Evolutionary conservation across 805 yeast genomes (phyloP), one percentile per base, ranked within the genome.

Genomic region (Monosporozyma siamensis): DNA sequence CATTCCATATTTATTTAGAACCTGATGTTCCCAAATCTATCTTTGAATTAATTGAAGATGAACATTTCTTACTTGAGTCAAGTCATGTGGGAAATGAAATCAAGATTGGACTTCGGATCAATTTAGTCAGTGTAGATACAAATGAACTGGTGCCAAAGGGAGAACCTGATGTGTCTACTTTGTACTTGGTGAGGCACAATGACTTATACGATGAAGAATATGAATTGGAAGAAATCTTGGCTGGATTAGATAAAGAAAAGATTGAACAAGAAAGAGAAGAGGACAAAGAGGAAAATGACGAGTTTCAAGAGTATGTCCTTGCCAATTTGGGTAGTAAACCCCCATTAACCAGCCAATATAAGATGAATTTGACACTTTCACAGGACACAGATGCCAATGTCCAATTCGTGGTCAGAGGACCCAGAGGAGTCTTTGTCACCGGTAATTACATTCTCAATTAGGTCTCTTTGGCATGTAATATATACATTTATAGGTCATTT

Each of bases 391-490:
- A 78, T 55, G 97, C 89, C 68, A 92, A 86, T 61, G 84, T 88
- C 48, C 77, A 71, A 70, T 88, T 89, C 59, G 90, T 84, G 58
- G 95, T 83, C 43, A 80, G 94, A 48, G 97, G 97, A 56, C 84
- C 95, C 24, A 86, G 85, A 71, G 82, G 92, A 53, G 73, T 89
- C 50, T 90, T 86, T 66, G 70, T 89, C 55, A 71, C 83, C 52
- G 97, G 97, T 70, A 87, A 89, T 80, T 85, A 81, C 68, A 80
- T 90, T 57, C 90, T 82, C 64, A 95, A 86, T 67, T 95, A 34
- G 9, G 8, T 10, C 4, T 10, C 27, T n/a, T n/a, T 25, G 8
- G 12, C 8, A 25, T 25, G 12, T 5, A 25, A 25, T n/a, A 25
- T 9, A 25, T 25, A 10, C 4, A n/a, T n/a, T n/a, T n/a, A n/a